These are phyloP conservation scores for Talaromyces sp. DNA, from an alignment of 2,329 filamentous ascomycete genomes.

Conservation along the genomic window DNA sequence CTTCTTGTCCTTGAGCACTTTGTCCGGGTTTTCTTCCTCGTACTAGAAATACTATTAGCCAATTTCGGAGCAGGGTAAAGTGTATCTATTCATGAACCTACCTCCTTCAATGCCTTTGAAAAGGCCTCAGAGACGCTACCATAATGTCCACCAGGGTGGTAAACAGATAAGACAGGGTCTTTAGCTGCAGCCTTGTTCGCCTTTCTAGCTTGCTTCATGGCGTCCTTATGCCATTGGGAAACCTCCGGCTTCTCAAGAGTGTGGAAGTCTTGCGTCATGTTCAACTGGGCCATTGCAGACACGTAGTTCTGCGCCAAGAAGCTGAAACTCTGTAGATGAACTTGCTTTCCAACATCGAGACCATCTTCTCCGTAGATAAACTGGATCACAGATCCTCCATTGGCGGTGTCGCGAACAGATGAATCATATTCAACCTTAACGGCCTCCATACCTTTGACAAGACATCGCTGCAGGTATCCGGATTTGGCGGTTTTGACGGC, in stretches of 20 bases:
- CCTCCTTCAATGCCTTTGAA: conserved; percentile 60
- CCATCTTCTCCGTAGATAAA: conserved; percentile 97
- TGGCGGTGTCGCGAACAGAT: conserved; percentile 79
- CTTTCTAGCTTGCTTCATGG: conserved; percentile 75
- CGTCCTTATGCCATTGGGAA: conserved; percentile 54
- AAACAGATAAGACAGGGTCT: conserved; percentile 69
- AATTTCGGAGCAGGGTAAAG: not conserved
- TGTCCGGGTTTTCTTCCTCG: conserved; percentile 65
- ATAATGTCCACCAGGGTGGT: conserved; percentile 69
- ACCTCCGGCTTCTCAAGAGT: conserved; percentile 63
- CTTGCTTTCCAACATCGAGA: conserved; percentile 88
- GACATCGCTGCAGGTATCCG: conserved; percentile 90
- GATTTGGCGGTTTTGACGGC: conserved; percentile 97
- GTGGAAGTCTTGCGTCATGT: conserved; percentile 53
- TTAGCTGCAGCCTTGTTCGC: conserved; percentile 59
- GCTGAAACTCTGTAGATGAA: conserved; percentile 81
- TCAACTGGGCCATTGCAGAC: conserved; percentile 71
- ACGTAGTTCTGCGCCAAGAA: conserved; percentile 83
- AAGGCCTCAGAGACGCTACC: conserved; percentile 90
- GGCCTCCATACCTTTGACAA: conserved; percentile 98
- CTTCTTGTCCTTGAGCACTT: conserved; percentile 56
- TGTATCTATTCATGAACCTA: conserved; percentile 24
- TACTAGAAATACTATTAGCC: conserved; percentile 47
- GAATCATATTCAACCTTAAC: conserved; percentile 88
- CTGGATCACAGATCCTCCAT: conserved; percentile 88